Evolutionary conservation across 768 basidiomycete species (phyloP), one percentile per base, ranked within the genome.

Genomic region (Harrya chromipes): DNA sequence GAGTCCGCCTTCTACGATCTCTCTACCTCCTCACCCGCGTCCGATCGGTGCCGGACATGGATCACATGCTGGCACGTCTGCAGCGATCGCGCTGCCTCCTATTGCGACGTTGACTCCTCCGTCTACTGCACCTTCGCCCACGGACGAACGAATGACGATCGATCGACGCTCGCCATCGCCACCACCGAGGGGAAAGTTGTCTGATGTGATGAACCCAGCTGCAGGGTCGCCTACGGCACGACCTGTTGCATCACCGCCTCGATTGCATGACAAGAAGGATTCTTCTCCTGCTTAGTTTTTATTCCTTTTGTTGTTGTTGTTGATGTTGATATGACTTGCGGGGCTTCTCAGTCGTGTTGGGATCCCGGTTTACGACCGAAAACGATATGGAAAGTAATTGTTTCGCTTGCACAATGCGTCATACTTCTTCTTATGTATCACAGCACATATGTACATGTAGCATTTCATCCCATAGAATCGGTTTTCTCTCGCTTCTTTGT

Each of bases 21-120:
- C 79, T 7, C 74, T 90, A 27, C 87, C 87, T 36, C 84, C 85
- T 21, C 87, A 87, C 61, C 87, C 87, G 39, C 77, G 84, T 21
- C 87, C 87, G 11, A 76, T 87, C 43, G 87, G 86, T 14, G 60
- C 70, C 1, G 78, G 80, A 1, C 69, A 79, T 43, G 67, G 72
- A 19, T 67, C 70, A 5, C 74, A 79, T 56, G 38, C 64, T 43
- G 63, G 57, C 34, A 44, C 64, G 9, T 71, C 73, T 6, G 62
- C 58, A 17, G 55, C 73, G 17, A 79, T 85, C 38, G 75, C 82
- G 1, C 73, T 88, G 1, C 87, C 87, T 41, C 84, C 85, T 0
- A 87, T 88, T 53, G 77, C 83, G 20, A 85, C 84, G 7, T 68
- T 88, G 20, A 10, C 29, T 7, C 83, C 85, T 3, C 64, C 78